These are phyloP conservation scores for Beauveria bassiana DNA, from an alignment of 2,329 filamentous ascomycete species.

Conservation along the genomic window DNA sequence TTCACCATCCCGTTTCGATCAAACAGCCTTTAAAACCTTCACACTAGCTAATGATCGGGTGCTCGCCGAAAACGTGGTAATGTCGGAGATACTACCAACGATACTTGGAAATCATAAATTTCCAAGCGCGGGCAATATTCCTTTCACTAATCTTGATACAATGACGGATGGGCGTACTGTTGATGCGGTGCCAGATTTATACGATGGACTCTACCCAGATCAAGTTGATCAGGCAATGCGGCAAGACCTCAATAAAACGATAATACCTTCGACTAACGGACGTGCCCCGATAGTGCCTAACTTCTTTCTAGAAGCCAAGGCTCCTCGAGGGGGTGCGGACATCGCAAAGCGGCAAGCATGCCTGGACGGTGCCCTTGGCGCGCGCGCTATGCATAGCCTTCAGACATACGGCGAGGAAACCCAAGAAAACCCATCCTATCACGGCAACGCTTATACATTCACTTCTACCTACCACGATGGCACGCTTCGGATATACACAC, in stretches of 20 bases:
- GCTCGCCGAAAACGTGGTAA: constrained; percentile 27
- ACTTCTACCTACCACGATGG: constrained; percentile 30
- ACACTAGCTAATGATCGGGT: constrained; percentile 19
- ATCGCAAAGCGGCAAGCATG: constrained; percentile 25
- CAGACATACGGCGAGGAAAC: constrained; percentile 26
- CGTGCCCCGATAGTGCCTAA: constrained; percentile 27
- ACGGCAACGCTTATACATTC: constrained; percentile 31
- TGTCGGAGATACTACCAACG: constrained; percentile 24
- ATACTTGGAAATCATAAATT: constrained; percentile 16
- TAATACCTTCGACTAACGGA: background rate
- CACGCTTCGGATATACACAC: constrained; percentile 29
- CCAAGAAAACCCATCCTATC: constrained; percentile 20
- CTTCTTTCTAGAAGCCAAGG: constrained; percentile 34
- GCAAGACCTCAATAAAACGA: background rate
- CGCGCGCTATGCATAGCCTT: constrained; percentile 29
- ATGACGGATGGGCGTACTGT: constrained; percentile 25
- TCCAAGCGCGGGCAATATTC: background rate
- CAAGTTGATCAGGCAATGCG: constrained; percentile 18
- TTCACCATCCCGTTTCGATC: constrained; percentile 26
- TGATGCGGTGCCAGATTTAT: constrained; percentile 24
- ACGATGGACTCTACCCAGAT: constrained; percentile 21
- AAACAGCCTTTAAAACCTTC: constrained; percentile 23
- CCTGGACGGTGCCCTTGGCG: constrained; percentile 29
- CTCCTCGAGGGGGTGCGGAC: constrained; percentile 21
- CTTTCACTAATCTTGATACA: constrained; percentile 22